These are phyloP conservation scores for Asterella californica DNA, from an alignment of 225 moss, liverwort and hornwort genomes.

Conservation along the genomic window DNA sequence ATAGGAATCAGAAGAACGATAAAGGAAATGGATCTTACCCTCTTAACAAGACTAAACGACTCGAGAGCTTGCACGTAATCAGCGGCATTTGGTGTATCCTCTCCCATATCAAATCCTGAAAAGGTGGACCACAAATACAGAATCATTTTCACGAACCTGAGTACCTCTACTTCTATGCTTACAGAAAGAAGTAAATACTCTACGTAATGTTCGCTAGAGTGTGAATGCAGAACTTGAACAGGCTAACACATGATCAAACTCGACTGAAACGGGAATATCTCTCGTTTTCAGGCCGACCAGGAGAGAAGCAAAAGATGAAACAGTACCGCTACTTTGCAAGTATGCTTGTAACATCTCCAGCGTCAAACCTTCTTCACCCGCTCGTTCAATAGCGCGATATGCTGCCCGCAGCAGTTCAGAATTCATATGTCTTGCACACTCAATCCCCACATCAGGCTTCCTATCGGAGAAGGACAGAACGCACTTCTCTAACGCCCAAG, in stretches of 20 bases:
- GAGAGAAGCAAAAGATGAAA: neutral
- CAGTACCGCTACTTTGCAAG: constrained; percentile 42
- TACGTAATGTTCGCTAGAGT: neutral
- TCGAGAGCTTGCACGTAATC: constrained; percentile 56
- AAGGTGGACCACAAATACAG: neutral
- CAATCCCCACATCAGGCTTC: neutral
- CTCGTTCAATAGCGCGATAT: constrained; percentile 53
- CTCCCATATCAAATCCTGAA: constrained; percentile 46
- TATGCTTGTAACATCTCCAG: constrained; percentile 44
- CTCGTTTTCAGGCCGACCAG: neutral
- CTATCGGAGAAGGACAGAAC: constrained; percentile 34
- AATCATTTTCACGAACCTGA: neutral
- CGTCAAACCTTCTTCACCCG: constrained; percentile 72
- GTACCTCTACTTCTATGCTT: neutral
- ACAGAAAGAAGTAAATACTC: neutral
- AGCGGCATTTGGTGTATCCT: constrained; percentile 32
- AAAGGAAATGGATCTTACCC: constrained; percentile 34
- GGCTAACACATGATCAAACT: neutral
- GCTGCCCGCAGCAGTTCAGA: constrained; percentile 48
- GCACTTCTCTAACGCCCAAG: constrained; percentile 48
- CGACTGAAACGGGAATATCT: neutral
- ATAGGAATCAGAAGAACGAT: neutral
- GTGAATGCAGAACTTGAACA: neutral
- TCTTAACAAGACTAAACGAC: constrained; percentile 65
- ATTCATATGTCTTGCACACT: constrained; percentile 22